Evolutionary conservation across 371 early-diverging fungal genomes (phyloP).

Genomic region (Mortierella polycephala): DNA sequence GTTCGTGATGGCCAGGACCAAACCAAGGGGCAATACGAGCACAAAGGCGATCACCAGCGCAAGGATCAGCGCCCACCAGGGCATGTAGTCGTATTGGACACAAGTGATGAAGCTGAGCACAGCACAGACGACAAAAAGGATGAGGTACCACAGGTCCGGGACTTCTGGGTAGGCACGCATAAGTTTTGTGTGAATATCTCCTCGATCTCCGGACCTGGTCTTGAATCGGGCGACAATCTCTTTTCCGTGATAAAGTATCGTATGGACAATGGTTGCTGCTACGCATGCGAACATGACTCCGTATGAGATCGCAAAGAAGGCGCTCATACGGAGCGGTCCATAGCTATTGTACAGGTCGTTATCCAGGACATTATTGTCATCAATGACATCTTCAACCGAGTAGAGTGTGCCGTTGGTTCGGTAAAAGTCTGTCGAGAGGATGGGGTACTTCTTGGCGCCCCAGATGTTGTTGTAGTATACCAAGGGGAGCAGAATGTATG

Average conservation of each 20-base stretch:
- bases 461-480: constrained; percentile 20
- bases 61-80: constrained; percentile 76
- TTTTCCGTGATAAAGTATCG: constrained; percentile 56
- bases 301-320: constrained; percentile 62
- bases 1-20: constrained; percentile 59
- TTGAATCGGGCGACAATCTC: constrained; percentile 44
- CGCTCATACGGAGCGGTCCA: constrained; percentile 66
- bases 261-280: constrained; percentile 59
- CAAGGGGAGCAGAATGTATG: constrained; percentile 18
- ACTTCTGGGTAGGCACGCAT: constrained; percentile 74
- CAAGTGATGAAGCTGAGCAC: constrained; percentile 62
- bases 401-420: constrained; percentile 2
- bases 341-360: constrained; percentile 57
- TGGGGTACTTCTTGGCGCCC: constrained; percentile 11
- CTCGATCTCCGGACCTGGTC: constrained; percentile 36
- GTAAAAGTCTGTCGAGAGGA: constrained; percentile 2
- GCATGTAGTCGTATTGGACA: constrained; percentile 60
- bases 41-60: constrained; percentile 68
- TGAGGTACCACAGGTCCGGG: constrained; percentile 76
- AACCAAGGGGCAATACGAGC: constrained; percentile 76
- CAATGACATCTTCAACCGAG: background rate
- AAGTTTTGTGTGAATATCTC: constrained; percentile 73
- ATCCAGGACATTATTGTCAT: constrained; percentile 48
- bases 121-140: constrained; percentile 59
- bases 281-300: constrained; percentile 57